Conservation (phyloP, 2,329 filamentous ascomycete genomes). For the Aspergillus sojae region DNA sequence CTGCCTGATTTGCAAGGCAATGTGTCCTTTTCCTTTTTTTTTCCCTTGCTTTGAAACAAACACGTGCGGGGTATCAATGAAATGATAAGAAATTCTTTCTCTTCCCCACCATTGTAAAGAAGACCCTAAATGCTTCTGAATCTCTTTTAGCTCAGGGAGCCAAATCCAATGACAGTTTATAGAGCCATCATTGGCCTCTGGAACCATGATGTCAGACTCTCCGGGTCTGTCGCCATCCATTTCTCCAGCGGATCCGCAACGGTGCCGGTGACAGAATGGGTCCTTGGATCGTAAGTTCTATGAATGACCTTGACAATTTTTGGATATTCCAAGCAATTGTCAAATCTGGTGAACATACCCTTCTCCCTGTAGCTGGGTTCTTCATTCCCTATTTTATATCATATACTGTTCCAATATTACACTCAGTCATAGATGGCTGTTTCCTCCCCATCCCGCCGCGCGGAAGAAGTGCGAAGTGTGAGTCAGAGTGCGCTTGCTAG, state of each 20-base stretch:
- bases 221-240: conserved; percentile 14
- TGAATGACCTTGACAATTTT: background rate
- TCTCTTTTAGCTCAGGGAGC: background rate
- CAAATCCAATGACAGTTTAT: background rate
- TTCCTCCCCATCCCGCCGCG: conserved; percentile 30
- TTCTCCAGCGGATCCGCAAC: conserved; percentile 15
- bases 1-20: background rate
- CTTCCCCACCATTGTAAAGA: background rate
- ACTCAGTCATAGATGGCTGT: conserved; percentile 26
- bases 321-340: background rate
- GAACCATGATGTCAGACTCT: conserved; percentile 18
- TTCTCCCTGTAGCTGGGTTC: background rate
- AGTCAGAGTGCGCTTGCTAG: conserved; percentile 26
- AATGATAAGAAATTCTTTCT: background rate
- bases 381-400: conserved; percentile 1
- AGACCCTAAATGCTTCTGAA: background rate
- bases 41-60: background rate
- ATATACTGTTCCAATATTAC: background rate
- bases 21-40: background rate
- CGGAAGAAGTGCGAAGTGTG: conserved; percentile 46
- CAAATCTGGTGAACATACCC: background rate
- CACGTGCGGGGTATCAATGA: background rate
- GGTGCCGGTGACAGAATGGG: background rate
- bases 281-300: background rate
- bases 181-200: background rate